Evolutionary conservation across 495 filamentous ascomycete species (phyloP), one percentile per base, ranked within the genome.

Genomic region (Aeminium ludgeri): DNA sequence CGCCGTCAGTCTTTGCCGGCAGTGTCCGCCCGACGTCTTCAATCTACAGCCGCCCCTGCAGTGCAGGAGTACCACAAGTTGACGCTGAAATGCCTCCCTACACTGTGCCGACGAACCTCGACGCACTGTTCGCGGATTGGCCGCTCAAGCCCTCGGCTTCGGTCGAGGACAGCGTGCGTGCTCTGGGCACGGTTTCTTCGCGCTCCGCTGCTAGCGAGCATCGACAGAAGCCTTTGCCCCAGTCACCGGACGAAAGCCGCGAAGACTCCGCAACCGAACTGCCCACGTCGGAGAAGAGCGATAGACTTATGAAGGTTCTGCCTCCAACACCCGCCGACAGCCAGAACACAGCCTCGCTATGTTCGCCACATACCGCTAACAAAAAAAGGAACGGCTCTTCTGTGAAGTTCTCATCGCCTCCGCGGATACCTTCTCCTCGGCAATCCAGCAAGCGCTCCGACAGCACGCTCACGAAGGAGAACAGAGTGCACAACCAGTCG

Each of bases 11-110:
- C 4, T 25, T 25, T 8, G 4, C 3, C 23, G 8, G 8, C 3
- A 8, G 23, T 25, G 23, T 25, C 4, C 23, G 23, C 4, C 23
- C n/a, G 29, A 17, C 46, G 10, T 49, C 46, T 0, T 49, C 46
- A 15, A 23, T 39, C 18, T 49, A 49, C 30, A 49, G 46, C 17
- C 40, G 37, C 10, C 30, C 40, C 16, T 38, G 40, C 1, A 48
- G 38, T 31, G 38, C 38, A n/a, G 38, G 27, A 15, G 38, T 10
- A 4, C 23, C 23, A 8, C 23, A 25, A 25, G 23, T 8, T 3
- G 23, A 25, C 8, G 4, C 23, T 25, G 23, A 25, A 8, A 25
- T 25, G 8, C 23, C 23, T 25, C 23, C 8, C 3, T 25, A 25
- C 23, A 25, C 3, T 25, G 23, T 25, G 3, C 23, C 23, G 4